Evolutionary conservation across 768 basidiomycete genomes (phyloP).

Genomic region (Russula vinacea): DNA sequence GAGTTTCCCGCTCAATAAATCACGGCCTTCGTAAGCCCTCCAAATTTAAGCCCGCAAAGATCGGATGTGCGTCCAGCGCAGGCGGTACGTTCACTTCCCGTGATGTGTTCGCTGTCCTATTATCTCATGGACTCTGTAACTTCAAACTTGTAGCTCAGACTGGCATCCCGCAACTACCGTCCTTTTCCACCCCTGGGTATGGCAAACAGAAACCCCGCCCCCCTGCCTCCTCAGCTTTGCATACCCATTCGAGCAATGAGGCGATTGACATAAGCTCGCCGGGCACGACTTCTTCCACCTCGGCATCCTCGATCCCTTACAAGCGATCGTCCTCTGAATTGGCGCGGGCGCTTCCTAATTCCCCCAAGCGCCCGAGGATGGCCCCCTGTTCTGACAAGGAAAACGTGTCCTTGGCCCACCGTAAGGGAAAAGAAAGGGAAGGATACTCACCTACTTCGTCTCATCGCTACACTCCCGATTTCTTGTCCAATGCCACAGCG

Average conservation of each 20-base stretch:
- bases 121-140: neutral
- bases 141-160: slow-evolving; percentile 1
- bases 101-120: neutral
- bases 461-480: neutral
- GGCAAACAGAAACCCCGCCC: slow-evolving; percentile 23
- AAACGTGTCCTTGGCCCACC: neutral
- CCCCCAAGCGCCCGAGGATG: slow-evolving; percentile 19
- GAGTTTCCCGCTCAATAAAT: neutral
- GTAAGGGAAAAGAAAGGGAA: slow-evolving; percentile 20
- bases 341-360: slow-evolving; percentile 1
- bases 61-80: neutral
- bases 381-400: slow-evolving; percentile 15
- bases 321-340: slow-evolving; percentile 20
- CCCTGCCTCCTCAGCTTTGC: neutral
- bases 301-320: slow-evolving; percentile 9
- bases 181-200: slow-evolving; percentile 20
- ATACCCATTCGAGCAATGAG: slow-evolving; percentile 16
- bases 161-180: slow-evolving; percentile 1
- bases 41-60: slow-evolving; percentile 31
- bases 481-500: neutral
- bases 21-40: slow-evolving; percentile 10
- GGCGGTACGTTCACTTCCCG: neutral
- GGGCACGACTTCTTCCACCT: slow-evolving; percentile 15
- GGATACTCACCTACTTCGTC: neutral
- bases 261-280: slow-evolving; percentile 25